A percentile compares a stretch with the other conserved stretches of the same genome.
Conservation (phyloP, 768 basidiomycete species). For the Tremella mesenterica region DNA sequence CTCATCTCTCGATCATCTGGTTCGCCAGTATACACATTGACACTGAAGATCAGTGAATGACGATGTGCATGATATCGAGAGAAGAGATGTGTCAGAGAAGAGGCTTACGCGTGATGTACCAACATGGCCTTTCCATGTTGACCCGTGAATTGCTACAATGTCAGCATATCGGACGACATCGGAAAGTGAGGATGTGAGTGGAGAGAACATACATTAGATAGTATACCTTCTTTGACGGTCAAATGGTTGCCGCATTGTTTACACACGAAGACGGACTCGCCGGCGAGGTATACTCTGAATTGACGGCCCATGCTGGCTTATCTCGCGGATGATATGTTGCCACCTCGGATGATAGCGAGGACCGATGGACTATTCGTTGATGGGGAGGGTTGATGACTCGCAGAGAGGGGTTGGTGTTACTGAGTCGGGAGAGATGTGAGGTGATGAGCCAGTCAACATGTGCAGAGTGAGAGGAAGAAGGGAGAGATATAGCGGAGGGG, state of each 20-base stretch:
- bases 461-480: too few species aligned
- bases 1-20: constrained; percentile 91
- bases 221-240: constrained; percentile 33
- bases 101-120: constrained; percentile 80
- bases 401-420: too few species aligned
- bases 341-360: too few species aligned
- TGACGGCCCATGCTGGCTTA: constrained; percentile 28
- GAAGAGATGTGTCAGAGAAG: not conserved
- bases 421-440: too few species aligned
- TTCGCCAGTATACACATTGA: constrained; percentile 83
- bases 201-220: constrained; percentile 25
- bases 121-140: constrained; percentile 93
- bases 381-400: too few species aligned
- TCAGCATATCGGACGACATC: constrained; percentile 9
- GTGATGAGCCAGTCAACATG: too few species aligned
- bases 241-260: constrained; percentile 40
- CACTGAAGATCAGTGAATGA: constrained; percentile 49
- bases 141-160: constrained; percentile 79
- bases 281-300: constrained; percentile 40
- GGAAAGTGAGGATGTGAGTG: not conserved
- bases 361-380: not conserved
- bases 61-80: not conserved
- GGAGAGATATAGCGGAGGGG: too few species aligned
- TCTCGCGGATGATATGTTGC: too few species aligned
- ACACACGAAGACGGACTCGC: constrained; percentile 38